Evolutionary conservation across 2,329 filamentous ascomycete genomes (phyloP).

Genomic region (Sclerotinia borealis): DNA sequence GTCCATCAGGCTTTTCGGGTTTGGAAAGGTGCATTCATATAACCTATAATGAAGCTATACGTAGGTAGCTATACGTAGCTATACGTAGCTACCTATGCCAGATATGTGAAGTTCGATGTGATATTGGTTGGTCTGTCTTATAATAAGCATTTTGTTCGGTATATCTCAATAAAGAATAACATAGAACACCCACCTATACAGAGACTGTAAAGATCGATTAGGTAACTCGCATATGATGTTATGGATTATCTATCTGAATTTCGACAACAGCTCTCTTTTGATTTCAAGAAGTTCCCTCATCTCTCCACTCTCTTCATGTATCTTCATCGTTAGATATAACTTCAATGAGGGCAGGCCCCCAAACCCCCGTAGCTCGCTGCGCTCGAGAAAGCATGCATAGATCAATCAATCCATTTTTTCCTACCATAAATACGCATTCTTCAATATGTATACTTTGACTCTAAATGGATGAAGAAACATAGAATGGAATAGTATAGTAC

Average conservation of each 20-base stretch:
- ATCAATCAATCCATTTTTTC: not conserved
- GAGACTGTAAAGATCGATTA: too few relatives aligned
- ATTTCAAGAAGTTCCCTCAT: too few relatives aligned
- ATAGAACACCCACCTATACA: too few relatives aligned
- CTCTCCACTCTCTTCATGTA: not conserved
- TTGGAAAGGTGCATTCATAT: not conserved
- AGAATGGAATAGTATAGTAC: too few relatives aligned
- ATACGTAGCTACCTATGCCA: not conserved
- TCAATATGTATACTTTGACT: too few relatives aligned
- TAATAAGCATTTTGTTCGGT: too few relatives aligned
- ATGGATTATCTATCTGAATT: not conserved
- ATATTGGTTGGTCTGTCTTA: not conserved
- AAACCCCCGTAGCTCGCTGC: not conserved
- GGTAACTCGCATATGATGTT: not conserved
- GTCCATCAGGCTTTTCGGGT: not conserved
- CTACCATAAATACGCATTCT: too few relatives aligned
- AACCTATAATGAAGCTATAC: not conserved
- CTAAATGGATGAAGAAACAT: too few relatives aligned
- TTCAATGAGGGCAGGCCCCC: not conserved
- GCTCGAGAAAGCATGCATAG: not conserved
- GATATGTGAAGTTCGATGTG: not conserved
- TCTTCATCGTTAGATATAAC: not conserved
- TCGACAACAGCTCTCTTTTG: too few relatives aligned
- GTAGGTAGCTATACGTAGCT: not conserved
- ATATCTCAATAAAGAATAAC: too few relatives aligned